Evolutionary conservation across 1,284 basidiomycete genomes (phyloP).

Genomic region (Thecaphora thlaspeos): DNA sequence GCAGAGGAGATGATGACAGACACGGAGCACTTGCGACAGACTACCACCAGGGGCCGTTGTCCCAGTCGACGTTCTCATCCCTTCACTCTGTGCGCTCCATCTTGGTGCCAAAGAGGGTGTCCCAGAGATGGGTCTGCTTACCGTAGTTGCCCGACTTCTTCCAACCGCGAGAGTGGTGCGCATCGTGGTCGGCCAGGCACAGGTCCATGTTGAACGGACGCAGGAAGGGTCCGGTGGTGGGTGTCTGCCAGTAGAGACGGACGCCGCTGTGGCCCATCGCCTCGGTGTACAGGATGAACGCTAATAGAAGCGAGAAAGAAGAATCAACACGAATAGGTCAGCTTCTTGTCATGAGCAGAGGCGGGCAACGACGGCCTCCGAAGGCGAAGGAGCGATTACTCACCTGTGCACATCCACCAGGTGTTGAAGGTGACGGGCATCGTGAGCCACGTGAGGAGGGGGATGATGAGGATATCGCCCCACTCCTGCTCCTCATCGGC

Average conservation of each 20-base stretch:
- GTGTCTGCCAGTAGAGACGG: conserved; percentile 30
- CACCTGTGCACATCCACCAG: conserved; percentile 24
- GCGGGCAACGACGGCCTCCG: conserved; percentile 1
- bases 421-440: conserved; percentile 25
- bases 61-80: conserved; percentile 24
- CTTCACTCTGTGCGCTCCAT: conserved; percentile 37
- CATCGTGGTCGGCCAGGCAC: conserved; percentile 55
- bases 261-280: conserved; percentile 49
- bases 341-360: too few relatives aligned
- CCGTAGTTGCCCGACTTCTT: conserved; percentile 45
- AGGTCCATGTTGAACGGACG: conserved; percentile 40
- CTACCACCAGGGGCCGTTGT: background rate
- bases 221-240: conserved; percentile 30
- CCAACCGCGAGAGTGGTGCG: conserved; percentile 52
- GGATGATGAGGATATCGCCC: conserved; percentile 41
- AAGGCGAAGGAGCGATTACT: background rate
- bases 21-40: too few relatives aligned
- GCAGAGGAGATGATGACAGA: too few relatives aligned
- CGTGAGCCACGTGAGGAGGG: conserved; percentile 27
- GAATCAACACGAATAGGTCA: too few relatives aligned
- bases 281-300: conserved; percentile 40
- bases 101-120: conserved; percentile 45
- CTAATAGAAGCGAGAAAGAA: conserved; percentile 3
- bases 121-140: conserved; percentile 53
- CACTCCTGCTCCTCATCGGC: conserved; percentile 48